Conservation (phyloP, 441 rosid genomes). For the Flueggea neowawraea region DNA sequence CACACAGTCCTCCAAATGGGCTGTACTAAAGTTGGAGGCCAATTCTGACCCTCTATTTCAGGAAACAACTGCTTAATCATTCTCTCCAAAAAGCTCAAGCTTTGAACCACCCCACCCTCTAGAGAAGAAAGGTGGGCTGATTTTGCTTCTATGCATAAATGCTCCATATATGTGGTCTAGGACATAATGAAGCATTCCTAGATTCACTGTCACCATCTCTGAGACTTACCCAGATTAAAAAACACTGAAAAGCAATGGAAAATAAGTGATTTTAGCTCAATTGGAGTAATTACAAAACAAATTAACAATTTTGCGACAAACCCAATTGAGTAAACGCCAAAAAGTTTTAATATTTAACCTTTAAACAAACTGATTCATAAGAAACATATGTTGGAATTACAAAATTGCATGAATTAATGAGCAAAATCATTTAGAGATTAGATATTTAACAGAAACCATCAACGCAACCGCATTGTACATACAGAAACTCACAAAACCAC, state of each 20-base stretch:
- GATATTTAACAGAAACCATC: no score
- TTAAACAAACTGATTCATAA: constrained; percentile 2
- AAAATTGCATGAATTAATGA: no score
- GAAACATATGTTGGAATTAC: constrained; percentile 10
- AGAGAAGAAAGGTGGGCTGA: constrained; percentile 85
- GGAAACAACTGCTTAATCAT: constrained; percentile 77
- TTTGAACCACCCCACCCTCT: constrained; percentile 94
- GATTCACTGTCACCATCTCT: constrained; percentile 69
- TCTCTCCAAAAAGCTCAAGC: constrained; percentile 79
- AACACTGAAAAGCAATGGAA: constrained; percentile 2
- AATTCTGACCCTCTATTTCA: constrained; percentile 54
- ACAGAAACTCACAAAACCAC: no score
- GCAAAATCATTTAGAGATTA: no score
- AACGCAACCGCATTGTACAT: no score
- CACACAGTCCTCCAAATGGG: constrained; percentile 90
- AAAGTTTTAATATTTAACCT: neutral
- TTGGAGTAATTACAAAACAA: neutral
- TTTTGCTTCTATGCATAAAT: constrained; percentile 78
- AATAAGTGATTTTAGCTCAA: neutral
- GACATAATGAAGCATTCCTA: constrained; percentile 89
- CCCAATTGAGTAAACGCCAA: neutral
- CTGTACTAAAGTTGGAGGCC: constrained; percentile 66
- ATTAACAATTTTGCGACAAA: neutral
- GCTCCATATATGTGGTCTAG: constrained; percentile 92
- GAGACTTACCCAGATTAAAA: constrained; percentile 12